These are phyloP conservation scores for Ploettnerulaceae sp. DNA, from an alignment of 2,329 filamentous ascomycete species.

Conservation along the genomic window DNA sequence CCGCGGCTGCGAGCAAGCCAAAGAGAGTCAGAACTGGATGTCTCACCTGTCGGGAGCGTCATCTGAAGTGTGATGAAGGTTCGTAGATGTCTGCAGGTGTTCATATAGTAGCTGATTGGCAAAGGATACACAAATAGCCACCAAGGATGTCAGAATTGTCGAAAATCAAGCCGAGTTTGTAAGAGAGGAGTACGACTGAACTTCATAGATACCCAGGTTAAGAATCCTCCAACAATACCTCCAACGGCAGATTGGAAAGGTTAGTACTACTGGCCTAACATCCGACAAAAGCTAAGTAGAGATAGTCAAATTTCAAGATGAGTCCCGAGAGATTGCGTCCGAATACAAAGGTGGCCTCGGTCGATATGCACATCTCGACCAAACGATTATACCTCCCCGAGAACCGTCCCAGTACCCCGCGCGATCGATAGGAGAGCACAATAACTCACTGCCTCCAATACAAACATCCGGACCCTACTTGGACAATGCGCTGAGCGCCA, in stretches of 20 bases:
- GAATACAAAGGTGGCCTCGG: slow-evolving; percentile 78
- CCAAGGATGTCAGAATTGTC: slow-evolving; percentile 56
- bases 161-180: slow-evolving; percentile 80
- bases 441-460: slow-evolving; percentile 32
- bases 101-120: not conserved
- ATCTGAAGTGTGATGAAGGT: slow-evolving; percentile 85
- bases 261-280: slow-evolving; percentile 27
- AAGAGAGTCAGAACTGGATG: slow-evolving; percentile 87
- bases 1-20: slow-evolving; percentile 49
- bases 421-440: slow-evolving; percentile 20
- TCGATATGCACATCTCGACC: slow-evolving; percentile 59
- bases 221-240: slow-evolving; percentile 57
- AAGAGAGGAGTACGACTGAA: slow-evolving; percentile 83
- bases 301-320: slow-evolving; percentile 74
- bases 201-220: slow-evolving; percentile 80
- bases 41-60: slow-evolving; percentile 81
- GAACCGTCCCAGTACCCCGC: slow-evolving; percentile 28
- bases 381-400: slow-evolving; percentile 32
- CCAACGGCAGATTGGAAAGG: slow-evolving; percentile 61
- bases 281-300: slow-evolving; percentile 12
- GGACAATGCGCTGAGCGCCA: slow-evolving; percentile 23
- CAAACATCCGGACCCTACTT: slow-evolving; percentile 26
- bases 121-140: slow-evolving; percentile 1
- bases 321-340: slow-evolving; percentile 83
- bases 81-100: slow-evolving; percentile 45